Evolutionary conservation across 805 yeast species (phyloP), one percentile per base, ranked within the genome.

Genomic region (Candida piceae): DNA sequence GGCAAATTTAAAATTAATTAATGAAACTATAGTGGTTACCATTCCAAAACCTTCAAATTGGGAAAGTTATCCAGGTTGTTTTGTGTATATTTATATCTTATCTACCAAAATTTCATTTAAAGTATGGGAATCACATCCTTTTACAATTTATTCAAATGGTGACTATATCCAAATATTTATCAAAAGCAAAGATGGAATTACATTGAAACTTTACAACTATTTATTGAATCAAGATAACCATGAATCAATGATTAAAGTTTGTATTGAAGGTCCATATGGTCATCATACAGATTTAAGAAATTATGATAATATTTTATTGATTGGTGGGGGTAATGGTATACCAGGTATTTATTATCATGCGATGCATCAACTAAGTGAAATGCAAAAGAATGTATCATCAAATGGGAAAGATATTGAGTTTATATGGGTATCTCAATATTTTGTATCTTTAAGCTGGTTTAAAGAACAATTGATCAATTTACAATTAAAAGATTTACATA

Each of bases 41-140:
- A 45, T 76, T 4, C 70, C 71, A 2, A 64, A 63, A 17, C 76
- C 80, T 0, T 46, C 49, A 1, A 45, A 58, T 16, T 78, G 79
- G 75, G 53, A 58, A 4, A 59, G 68, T 3, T 54, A 58, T 29
- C 80, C 82, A 0, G 84, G 84, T 3, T 78, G 78, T 23, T 79
- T 72, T 54, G 73, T 73, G 7, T 79, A 71, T 44, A 52, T 78
- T 17, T 75, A 76, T 48, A 61, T 72, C 39, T 48, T 74, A 7
- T 57, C 52, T 25, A 29, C 37, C 1, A 19, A 23, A 2, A 41
- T 47, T 16, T 64, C 67, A 27, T 46, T 59, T 39, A 60, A 70
- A 35, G 63, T 76, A 41, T 74, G 80, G 76, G 82, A 78, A 44
- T 75, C 80, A 2, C 84, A 79, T 50, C 85, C 85, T 1, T 78